Evolutionary conservation across 768 basidiomycete species (phyloP).

Genomic region (Mycena vitilis): DNA sequence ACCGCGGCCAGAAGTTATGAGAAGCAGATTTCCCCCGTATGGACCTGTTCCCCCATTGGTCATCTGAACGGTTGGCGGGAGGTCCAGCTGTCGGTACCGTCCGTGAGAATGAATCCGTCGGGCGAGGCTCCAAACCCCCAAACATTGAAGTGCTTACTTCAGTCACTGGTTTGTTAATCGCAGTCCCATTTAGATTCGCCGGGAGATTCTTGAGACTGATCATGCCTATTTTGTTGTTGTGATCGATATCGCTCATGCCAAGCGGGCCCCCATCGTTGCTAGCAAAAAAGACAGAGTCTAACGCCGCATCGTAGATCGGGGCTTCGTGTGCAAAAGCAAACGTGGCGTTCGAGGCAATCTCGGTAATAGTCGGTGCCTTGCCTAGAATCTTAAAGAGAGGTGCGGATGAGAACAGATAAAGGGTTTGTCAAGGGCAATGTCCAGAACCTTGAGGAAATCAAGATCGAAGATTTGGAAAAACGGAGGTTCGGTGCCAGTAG

Average conservation of each 20-base stretch:
- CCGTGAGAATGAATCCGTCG: background rate
- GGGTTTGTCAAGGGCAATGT: background rate
- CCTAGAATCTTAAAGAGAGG: constrained; percentile 59
- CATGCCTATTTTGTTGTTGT: constrained; percentile 72
- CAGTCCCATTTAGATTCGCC: constrained; percentile 43
- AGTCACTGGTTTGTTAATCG: constrained; percentile 63
- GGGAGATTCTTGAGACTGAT: constrained; percentile 70
- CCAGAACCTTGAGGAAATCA: constrained; percentile 68
- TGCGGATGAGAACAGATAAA: background rate
- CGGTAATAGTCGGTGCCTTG: constrained; percentile 62
- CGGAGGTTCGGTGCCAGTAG: constrained; percentile 61
- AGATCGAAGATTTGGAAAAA: constrained; percentile 53
- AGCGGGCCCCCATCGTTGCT: constrained; percentile 76
- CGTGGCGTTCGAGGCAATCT: constrained; percentile 68
- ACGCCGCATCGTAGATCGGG: constrained; percentile 72
- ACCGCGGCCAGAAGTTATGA: constrained; percentile 71
- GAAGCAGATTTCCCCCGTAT: constrained; percentile 56
- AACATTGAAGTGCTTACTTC: constrained; percentile 44
- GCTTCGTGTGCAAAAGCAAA: constrained; percentile 87
- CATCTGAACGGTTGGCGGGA: constrained; percentile 72
- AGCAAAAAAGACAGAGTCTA: constrained; percentile 79
- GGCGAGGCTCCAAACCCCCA: too few relatives aligned
- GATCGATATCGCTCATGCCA: constrained; percentile 70
- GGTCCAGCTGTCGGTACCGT: constrained; percentile 57
- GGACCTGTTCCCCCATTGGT: constrained; percentile 65